phyloP scores from a whole-genome alignment of 2,329 filamentous ascomycete species.

The Ophiostoma piceae region DNA sequence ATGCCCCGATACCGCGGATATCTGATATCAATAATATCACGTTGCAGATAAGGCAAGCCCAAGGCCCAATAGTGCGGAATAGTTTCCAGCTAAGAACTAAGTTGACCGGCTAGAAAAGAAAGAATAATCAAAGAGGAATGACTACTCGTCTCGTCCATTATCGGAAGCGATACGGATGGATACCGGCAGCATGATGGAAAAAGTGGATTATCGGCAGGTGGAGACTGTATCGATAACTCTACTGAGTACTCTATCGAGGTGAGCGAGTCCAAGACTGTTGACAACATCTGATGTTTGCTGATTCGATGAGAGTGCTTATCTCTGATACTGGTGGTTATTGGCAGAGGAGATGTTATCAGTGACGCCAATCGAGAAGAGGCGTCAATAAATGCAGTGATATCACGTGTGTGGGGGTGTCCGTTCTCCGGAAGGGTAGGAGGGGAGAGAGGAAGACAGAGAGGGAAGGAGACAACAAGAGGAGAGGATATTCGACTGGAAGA shows the following conservation, averaged over 20 bases:
- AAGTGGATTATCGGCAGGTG: conserved; percentile 13
- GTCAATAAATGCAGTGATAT: neutral
- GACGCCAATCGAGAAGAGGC: neutral
- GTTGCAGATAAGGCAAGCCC: neutral
- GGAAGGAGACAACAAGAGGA: neutral
- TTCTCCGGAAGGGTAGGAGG: too few relatives aligned
- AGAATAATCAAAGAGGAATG: neutral
- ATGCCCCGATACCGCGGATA: neutral
- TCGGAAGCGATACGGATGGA: conserved; percentile 11
- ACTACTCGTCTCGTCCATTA: neutral
- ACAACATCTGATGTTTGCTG: neutral
- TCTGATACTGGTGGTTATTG: neutral
- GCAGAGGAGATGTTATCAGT: neutral
- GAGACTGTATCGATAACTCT: neutral
- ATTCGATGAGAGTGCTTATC: neutral
- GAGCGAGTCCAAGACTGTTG: neutral
- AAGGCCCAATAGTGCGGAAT: neutral
- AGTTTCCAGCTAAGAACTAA: too few relatives aligned
- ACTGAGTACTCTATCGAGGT: neutral
- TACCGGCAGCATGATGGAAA: conserved; percentile 1
- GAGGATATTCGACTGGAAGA: too few relatives aligned
- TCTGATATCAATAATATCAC: neutral
- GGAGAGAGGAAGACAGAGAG: neutral
- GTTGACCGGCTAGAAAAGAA: neutral
- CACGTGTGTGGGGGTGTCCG: conserved; percentile 4